Evolutionary conservation across 352 stramenopile genomes (phyloP).

Genomic region (Phytophthora vignae): DNA sequence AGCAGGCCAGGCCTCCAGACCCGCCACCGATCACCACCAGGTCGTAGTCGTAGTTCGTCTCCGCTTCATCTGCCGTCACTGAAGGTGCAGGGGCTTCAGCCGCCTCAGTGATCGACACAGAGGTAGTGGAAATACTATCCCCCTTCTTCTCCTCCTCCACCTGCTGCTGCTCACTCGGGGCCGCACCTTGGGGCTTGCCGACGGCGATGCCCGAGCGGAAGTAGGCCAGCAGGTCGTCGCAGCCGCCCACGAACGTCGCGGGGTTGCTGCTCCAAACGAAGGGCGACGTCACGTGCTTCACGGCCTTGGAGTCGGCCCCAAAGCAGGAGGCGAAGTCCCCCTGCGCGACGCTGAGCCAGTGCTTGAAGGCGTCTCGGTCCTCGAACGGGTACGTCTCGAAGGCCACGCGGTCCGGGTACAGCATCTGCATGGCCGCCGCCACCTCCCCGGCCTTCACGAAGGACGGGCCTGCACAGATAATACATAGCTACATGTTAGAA

Average conservation of each 20-base stretch:
- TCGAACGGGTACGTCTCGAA: slow-evolving; percentile 60
- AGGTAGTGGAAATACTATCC: background rate
- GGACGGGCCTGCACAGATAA: slow-evolving; percentile 40
- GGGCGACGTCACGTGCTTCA: slow-evolving; percentile 71
- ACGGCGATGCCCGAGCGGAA: slow-evolving; percentile 60
- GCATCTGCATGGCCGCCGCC: slow-evolving; percentile 64
- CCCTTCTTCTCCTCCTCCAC: slow-evolving; percentile 6
- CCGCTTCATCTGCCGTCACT: slow-evolving; percentile 9
- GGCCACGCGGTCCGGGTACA: slow-evolving; percentile 64
- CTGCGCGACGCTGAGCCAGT: slow-evolving; percentile 56
- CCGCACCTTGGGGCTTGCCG: slow-evolving; percentile 18
- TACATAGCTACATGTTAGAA: background rate
- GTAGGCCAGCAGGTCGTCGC: slow-evolving; percentile 68
- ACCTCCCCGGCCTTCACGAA: slow-evolving; percentile 74
- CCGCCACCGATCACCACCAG: slow-evolving; percentile 86
- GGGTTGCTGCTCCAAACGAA: slow-evolving; percentile 76
- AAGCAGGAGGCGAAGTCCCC: slow-evolving; percentile 49
- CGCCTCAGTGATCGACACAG: background rate
- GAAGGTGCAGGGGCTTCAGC: slow-evolving; percentile 4
- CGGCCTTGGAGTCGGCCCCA: slow-evolving; percentile 46
- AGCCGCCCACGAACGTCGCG: slow-evolving; percentile 69
- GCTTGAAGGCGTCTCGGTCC: slow-evolving; percentile 63
- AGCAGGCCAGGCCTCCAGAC: slow-evolving; percentile 93
- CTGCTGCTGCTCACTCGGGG: slow-evolving; percentile 1
- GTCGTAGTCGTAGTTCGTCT: slow-evolving; percentile 79